These are phyloP conservation scores for Diaporthe sp. DNA, from an alignment of 2,329 filamentous ascomycete genomes.

Conservation along the genomic window DNA sequence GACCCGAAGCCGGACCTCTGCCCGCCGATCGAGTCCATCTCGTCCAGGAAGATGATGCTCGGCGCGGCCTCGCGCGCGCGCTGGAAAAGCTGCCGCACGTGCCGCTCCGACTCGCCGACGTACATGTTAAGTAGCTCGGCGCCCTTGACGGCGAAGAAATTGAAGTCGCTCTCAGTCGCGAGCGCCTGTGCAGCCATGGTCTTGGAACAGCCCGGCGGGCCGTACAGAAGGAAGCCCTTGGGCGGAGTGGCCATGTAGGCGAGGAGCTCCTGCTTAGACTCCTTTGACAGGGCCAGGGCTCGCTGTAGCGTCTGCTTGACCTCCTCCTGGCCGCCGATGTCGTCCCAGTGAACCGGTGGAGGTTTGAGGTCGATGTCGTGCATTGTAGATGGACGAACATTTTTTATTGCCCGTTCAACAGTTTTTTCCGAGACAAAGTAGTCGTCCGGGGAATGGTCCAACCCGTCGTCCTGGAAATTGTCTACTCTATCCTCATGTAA, in stretches of 20 bases:
- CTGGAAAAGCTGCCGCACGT: slow-evolving; percentile 86
- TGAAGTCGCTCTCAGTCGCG: slow-evolving; percentile 90
- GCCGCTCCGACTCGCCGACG: slow-evolving; percentile 92
- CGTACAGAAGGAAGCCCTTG: slow-evolving; percentile 90
- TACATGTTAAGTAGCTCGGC: slow-evolving; percentile 97
- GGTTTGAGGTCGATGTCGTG: slow-evolving; percentile 90
- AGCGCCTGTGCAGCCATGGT: slow-evolving; percentile 92
- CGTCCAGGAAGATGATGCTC: slow-evolving; percentile 96
- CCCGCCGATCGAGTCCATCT: slow-evolving; percentile 88
- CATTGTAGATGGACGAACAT: slow-evolving; percentile 87
- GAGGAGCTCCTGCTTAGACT: slow-evolving; percentile 49
- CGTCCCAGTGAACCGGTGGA: slow-evolving; percentile 86
- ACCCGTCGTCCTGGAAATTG: slow-evolving; percentile 18
- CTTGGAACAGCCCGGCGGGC: slow-evolving; percentile 94
- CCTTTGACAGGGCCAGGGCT: slow-evolving; percentile 59
- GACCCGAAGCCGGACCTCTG: slow-evolving; percentile 63
- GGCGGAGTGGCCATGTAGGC: slow-evolving; percentile 68
- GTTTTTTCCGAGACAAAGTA: slow-evolving; percentile 60
- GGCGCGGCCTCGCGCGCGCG: slow-evolving; percentile 88
- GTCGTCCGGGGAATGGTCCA: slow-evolving; percentile 9
- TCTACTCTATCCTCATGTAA: slow-evolving; percentile 35
- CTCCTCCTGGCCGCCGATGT: slow-evolving; percentile 87
- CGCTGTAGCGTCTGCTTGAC: slow-evolving; percentile 75
- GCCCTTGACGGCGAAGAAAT: slow-evolving; percentile 95
- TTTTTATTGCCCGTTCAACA: slow-evolving; percentile 74